Conservation (phyloP, 2,329 filamentous ascomycete genomes). For the Cladosporium austrohemisphaericum region DNA sequence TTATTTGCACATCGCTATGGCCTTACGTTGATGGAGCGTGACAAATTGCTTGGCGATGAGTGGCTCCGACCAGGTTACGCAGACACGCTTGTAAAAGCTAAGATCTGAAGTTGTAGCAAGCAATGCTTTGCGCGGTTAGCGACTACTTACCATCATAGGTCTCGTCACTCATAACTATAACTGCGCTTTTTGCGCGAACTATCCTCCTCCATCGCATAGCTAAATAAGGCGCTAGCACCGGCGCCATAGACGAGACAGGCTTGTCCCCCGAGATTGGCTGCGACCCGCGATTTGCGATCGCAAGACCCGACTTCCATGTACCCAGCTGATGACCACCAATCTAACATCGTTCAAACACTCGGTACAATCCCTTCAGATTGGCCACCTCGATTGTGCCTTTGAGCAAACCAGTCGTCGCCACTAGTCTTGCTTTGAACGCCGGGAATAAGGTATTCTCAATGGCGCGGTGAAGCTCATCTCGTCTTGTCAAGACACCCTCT, state of each 20-base stretch:
- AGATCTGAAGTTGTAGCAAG: too few species aligned
- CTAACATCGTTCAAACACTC: conserved; percentile 92
- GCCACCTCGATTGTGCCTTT: conserved; percentile 80
- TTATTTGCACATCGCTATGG: too few species aligned
- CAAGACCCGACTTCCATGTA: too few species aligned
- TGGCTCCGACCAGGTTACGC: too few species aligned
- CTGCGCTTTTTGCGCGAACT: too few species aligned
- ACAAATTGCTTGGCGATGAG: conserved; percentile 2
- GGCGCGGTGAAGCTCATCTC: conserved; percentile 60
- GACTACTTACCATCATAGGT: too few species aligned
- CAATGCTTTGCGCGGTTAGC: too few species aligned
- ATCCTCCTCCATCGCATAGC: neutral
- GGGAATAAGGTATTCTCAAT: conserved; percentile 88
- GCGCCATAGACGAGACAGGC: neutral
- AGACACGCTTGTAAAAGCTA: too few species aligned
- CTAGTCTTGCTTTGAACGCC: conserved; percentile 74
- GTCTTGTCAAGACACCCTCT: conserved; percentile 49
- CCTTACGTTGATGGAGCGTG: neutral
- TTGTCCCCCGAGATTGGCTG: neutral
- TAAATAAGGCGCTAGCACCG: neutral
- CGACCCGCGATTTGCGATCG: neutral
- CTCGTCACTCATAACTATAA: too few species aligned
- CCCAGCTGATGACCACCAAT: too few species aligned
- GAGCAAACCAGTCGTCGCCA: conserved; percentile 76
- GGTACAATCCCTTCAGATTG: conserved; percentile 85